Evolutionary conservation across 768 basidiomycete species (phyloP).

Genomic region (Mrakia gelida): DNA sequence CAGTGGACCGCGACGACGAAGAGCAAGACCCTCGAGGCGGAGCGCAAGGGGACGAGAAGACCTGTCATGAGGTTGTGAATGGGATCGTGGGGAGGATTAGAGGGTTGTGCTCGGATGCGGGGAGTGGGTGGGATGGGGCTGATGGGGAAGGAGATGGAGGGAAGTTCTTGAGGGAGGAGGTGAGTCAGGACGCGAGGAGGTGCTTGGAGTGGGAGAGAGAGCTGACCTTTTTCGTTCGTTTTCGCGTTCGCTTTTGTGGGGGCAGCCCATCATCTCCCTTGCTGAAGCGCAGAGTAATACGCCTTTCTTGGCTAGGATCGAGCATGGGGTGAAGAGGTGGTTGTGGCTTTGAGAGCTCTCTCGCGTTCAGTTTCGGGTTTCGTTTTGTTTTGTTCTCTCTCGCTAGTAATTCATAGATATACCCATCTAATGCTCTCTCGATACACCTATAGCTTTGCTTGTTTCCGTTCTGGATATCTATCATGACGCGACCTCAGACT

Average conservation of each 20-base stretch:
- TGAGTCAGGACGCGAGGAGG: conserved; percentile 61
- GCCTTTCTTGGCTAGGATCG: conserved; percentile 83
- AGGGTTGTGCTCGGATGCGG: conserved; percentile 63
- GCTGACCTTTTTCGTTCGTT: conserved; percentile 24
- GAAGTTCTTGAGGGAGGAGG: conserved; percentile 58
- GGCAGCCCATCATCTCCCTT: conserved; percentile 51
- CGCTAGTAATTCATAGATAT: no score
- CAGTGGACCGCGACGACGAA: background rate
- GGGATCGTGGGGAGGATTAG: conserved; percentile 67
- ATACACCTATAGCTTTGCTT: no score
- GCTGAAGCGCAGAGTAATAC: conserved; percentile 80
- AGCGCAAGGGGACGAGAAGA: conserved; percentile 57
- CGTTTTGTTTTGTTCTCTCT: background rate
- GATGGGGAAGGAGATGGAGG: conserved; percentile 47
- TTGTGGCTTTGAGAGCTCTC: conserved; percentile 51
- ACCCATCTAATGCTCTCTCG: no score
- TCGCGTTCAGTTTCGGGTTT: no score
- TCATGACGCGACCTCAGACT: no score
- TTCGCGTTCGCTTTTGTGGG: conserved; percentile 30
- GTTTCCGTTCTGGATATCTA: no score
- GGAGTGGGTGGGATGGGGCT: conserved; percentile 44
- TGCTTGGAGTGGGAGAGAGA: background rate
- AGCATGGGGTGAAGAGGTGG: conserved; percentile 84
- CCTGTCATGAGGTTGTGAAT: conserved; percentile 72
- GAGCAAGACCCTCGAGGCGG: conserved; percentile 40